Base-by-base conservation (phyloP, 352 stramenopile species). In the Elongisporangium prolatum region DNA sequence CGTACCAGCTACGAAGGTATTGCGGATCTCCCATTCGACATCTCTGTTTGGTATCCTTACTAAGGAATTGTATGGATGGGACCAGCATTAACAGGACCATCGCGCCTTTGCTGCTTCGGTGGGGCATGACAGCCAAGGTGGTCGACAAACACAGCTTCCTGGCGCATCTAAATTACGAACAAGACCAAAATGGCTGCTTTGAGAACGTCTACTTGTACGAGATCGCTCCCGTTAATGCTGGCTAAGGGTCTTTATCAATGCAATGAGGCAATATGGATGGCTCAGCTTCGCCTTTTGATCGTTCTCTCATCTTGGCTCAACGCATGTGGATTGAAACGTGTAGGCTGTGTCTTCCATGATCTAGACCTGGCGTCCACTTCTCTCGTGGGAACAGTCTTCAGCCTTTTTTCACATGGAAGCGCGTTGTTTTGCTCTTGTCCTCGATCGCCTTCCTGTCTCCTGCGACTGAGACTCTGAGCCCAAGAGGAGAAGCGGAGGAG, bases 281-380 rank as follows among this genome's bases (percentile, higher is more conserved):
- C 75, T 89, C 77, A 88, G 77, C 59, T 88, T 89, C 77, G 77
- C 80, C 80, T 89, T 88, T 85, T 83, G 59, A 65, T 70, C 53
- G 9, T 59, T 77, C 65, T 84, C 64, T 80, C 74, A 69, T 65
- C 55, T 49, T 20, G 14, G n/a, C 6, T 21, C 50, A 64, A 54
- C 18, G 21, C 51, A 57, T 16, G 16, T 14, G 24, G 11, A 56
- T 53, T 47, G 22, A 24, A 59, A 18, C 20, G 52, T 48, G 63
- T 57, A n/a, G n/a, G n/a, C 14, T 79, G 71, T 79, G 22, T 44
- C 71, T 76, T 59, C 58, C 62, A 67, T 38, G 44, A 74, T 75
- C 68, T 76, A 76, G 62, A 73, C 56, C 28, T 40, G 28, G 28
- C 1, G 4, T 40, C 28, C 28, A 9, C 9, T 54, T 52, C 71